Evolutionary conservation across 306 rosid species (phyloP), one percentile per base, ranked within the genome.

Genomic region (Cicer yamashitae): DNA sequence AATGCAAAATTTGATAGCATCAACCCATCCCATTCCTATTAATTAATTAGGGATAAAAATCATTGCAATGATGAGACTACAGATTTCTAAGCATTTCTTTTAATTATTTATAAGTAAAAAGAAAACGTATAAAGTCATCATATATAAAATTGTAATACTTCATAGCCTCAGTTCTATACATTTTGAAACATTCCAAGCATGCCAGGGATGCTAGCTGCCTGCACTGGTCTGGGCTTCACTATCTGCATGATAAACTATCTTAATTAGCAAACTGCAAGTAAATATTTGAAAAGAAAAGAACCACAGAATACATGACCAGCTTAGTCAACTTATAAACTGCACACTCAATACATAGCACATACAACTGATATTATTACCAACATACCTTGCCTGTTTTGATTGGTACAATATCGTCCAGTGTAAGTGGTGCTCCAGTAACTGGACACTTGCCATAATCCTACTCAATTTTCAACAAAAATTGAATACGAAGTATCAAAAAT

Each of bases 161-260:
- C 47, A 70, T 10, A 76, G 59, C 64, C 52, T 57, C n/a, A 79
- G 76, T 52, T 34, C 45, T 94, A 81, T 92, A 96, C 99, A 82
- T 87, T 89, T 86, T 92, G 98, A 86, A 96, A 92, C 97, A 96
- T 90, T 81, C 96, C 97, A 15, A 96, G 96, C 99, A 96, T 96
- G 77, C 99, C 98, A 44, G 98, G 99, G 64, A 96, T 92, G 83
- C 99, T 96, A 77, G 99, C 99, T 78, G 99, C 98, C 83, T 96
- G 99, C 54, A 87, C 85, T 74, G 98, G 98, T 80, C 98, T 86
- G 70, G 99, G 99, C 90, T 90, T 90, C 86, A 96, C 99, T 75
- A 96, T 89, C 99, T 96, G 96, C 90, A 80, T 12, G 3, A 50
- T 38, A 85, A 83, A 41, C 51, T n/a, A 74, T 69, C 70, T 64